Evolutionary conservation across 129 eudicot species (phyloP).

Genomic region (Glebionis coronaria): DNA sequence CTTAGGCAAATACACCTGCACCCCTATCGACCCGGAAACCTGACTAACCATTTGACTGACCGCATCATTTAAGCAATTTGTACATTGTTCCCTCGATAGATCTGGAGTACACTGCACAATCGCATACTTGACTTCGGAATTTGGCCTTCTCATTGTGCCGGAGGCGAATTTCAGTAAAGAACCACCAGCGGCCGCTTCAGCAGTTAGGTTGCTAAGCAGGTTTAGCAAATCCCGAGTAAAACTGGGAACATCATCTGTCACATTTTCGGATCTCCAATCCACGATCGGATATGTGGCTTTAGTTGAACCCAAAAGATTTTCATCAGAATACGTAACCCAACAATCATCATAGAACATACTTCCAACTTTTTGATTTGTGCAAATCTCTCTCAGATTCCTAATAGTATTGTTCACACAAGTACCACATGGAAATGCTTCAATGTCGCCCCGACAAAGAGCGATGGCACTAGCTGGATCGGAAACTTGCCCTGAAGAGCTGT

Average conservation of each 20-base stretch:
- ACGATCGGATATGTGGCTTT: too few species aligned
- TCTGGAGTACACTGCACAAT: constrained; percentile 19
- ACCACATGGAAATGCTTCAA: background rate
- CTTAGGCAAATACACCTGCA: constrained; percentile 1
- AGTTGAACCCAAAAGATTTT: background rate
- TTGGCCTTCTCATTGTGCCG: background rate
- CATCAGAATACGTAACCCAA: constrained; percentile 9
- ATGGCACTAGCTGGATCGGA: background rate
- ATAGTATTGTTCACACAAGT: background rate
- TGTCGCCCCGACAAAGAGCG: constrained; percentile 14
- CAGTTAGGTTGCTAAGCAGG: background rate
- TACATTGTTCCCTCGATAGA: constrained; percentile 1
- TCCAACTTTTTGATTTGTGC: constrained; percentile 10
- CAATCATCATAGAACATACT: background rate
- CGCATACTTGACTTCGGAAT: background rate
- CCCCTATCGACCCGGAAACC: background rate
- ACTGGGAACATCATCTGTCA: background rate
- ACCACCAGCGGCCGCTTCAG: background rate
- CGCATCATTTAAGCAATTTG: background rate
- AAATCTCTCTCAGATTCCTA: background rate
- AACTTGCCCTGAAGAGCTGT: background rate
- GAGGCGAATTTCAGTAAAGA: background rate
- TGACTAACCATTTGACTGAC: background rate
- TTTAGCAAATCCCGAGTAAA: background rate
- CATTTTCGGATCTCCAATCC: background rate